Evolutionary conservation across 1,139 yeast species (phyloP).

Genomic region (Spathaspora jeffriesii): DNA sequence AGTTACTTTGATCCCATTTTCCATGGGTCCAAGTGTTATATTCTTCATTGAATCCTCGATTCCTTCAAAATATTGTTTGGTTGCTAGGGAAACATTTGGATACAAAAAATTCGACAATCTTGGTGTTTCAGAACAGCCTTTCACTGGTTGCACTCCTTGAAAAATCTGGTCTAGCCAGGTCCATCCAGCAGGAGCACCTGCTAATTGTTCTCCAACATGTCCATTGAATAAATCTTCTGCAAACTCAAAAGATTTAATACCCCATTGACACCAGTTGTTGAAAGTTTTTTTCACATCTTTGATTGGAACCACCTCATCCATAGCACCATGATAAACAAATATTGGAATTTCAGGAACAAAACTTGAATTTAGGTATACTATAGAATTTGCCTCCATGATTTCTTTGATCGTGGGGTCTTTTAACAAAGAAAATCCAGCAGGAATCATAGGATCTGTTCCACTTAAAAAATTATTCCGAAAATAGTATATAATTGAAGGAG

Average conservation of each 20-base stretch:
- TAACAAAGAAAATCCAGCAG: slow-evolving; percentile 18
- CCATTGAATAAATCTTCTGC: slow-evolving; percentile 25
- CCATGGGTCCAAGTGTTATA: too few relatives aligned
- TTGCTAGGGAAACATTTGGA: too few relatives aligned
- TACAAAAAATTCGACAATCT: too few relatives aligned
- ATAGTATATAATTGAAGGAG: background rate
- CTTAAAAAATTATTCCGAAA: slow-evolving; percentile 12
- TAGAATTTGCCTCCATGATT: slow-evolving; percentile 21
- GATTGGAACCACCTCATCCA: slow-evolving; percentile 31
- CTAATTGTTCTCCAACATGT: slow-evolving; percentile 23
- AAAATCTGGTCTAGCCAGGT: slow-evolving; percentile 24
- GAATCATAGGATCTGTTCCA: slow-evolving; percentile 17
- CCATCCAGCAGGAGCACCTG: slow-evolving; percentile 32
- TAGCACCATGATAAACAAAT: slow-evolving; percentile 32
- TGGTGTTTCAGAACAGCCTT: slow-evolving; percentile 26
- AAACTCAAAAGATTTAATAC: slow-evolving; percentile 30
- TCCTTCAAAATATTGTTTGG: too few relatives aligned
- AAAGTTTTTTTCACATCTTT: slow-evolving; percentile 23
- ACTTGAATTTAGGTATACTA: slow-evolving; percentile 16
- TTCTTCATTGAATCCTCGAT: too few relatives aligned
- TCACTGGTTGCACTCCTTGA: slow-evolving; percentile 21
- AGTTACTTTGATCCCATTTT: too few relatives aligned
- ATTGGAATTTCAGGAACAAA: slow-evolving; percentile 31
- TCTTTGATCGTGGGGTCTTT: slow-evolving; percentile 13
- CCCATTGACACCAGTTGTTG: slow-evolving; percentile 32